Base-by-base conservation (phyloP, 2,329 filamentous ascomycete genomes). In the Aspergillus brunneoviolaceus region DNA sequence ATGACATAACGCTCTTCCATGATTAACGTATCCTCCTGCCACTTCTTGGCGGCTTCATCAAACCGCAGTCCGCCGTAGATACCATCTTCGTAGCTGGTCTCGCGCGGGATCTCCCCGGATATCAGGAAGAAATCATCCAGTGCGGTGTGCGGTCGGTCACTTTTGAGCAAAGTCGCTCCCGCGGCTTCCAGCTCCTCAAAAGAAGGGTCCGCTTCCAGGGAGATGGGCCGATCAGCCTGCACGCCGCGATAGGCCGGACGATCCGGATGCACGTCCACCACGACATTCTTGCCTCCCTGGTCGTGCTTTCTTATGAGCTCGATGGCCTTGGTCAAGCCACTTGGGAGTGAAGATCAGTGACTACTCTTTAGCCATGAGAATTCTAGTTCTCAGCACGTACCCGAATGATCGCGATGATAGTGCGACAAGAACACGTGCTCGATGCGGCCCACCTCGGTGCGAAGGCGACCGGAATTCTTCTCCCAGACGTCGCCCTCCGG, bases 1-100 rank as follows among this genome's bases (percentile, higher is more conserved):
- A 60, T 57, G 7, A 57, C 49, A 53, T 60, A 60, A 7, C 58
- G 58, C 16, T 57, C 54, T 21, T 57, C 45, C 49, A 54, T 54
- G 19, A 60, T 60, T 0, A 54, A 11, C 1, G 58, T 57, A 29
- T 57, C 54, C n/a, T 57, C 29, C 25, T 57, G 42, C 58, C 54
- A 60, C 21, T 50, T 21, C 12, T 6, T 11, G 1, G 49, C 42
- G 16, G 49, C 12, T 2, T 12, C 5, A 31, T 60, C 50, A 6
- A 49, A 57, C 2, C 54, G 49, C 10, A 57, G 2, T 1, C 58
- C 58, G 1, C 58, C 58, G 19, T 60, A 27, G 23, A 60, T 60
- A 2, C 58, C 49, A 45, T 53, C 49, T 19, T 60, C 58, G 21
- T 57, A 57, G 1, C 4, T 53, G 6, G 45, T 60, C 49, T 60